Evolutionary conservation across 257 asterid species (phyloP), one percentile per base, ranked within the genome.

Genomic region (Capsicum baccatum): DNA sequence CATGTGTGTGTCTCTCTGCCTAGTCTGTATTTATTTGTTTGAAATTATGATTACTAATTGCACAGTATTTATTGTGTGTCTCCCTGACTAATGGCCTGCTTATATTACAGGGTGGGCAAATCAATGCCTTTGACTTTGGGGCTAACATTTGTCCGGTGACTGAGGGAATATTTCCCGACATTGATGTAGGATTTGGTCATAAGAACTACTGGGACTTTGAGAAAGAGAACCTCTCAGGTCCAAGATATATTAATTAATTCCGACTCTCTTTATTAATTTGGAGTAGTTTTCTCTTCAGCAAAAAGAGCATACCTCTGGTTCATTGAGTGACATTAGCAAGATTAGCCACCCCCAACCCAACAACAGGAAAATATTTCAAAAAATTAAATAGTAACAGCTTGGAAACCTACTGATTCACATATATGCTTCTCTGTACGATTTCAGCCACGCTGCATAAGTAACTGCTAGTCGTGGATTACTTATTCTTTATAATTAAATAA

Each of bases 171-270:
- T 67, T 87, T 47, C 90, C 86, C 52, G 81, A 80, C 47, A 89
- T 84, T 78, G 84, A 86, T 84, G 82, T 83, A 55, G 93, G 83
- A 69, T 55, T 84, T 56, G 91, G 87, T 47, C 66, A 85, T 50
- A 86, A 86, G 67, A 86, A 83, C 79, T 68, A 79, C 54, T 73
- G 35, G 71, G 88, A 48, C 57, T 88, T 59, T 81, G 88, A 85
- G 57, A 87, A 85, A 83, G 87, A 88, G 68, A 88, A 83, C 11
- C 66, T 66, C 84, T 80, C 87, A 66, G 88, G 87, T 73, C 85
- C 85, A 81, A 92, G 98, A 97, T 94, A 91, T 83, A 21, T 21
- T 21, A 21, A 33, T 42, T 19, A 19, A 60, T 58, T 79, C 14
- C 17, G 12, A 54, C 26, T 21, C 7, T 68, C 56, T 79, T 26